phyloP scores from a whole-genome alignment of 495 filamentous ascomycete species.

The Xylaria castorea region DNA sequence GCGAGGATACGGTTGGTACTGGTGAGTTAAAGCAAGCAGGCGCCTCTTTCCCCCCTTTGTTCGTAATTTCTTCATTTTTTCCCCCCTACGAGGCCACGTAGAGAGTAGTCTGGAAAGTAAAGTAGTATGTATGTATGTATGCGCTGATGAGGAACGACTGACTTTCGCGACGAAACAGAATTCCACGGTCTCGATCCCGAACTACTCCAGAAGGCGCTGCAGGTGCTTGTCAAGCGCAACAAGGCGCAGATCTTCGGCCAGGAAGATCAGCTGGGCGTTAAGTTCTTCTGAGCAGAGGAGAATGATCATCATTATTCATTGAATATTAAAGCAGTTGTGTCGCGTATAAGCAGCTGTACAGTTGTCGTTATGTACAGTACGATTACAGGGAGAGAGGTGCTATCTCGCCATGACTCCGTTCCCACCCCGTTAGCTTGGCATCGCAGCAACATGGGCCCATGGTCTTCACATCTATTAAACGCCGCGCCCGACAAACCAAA shows the following conservation, averaged over 20 bases:
- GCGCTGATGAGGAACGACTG: conserved; percentile 17
- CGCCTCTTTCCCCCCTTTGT: background rate
- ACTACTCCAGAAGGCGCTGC: conserved; percentile 77
- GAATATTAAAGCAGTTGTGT: conserved; percentile 15
- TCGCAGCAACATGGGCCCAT: conserved; percentile 15
- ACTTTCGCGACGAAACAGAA: conserved; percentile 56
- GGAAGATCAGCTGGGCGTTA: conserved; percentile 87
- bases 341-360: conserved; percentile 12
- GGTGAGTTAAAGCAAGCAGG: conserved; percentile 38
- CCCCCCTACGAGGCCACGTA: background rate
- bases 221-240: conserved; percentile 81
- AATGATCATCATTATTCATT: conserved; percentile 19
- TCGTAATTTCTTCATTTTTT: background rate
- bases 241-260: conserved; percentile 92
- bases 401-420: conserved; percentile 22
- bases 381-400: background rate
- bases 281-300: conserved; percentile 76
- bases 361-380: conserved; percentile 21
- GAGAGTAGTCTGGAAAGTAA: background rate
- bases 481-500: conserved; percentile 1
- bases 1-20: conserved; percentile 49
- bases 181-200: conserved; percentile 89
- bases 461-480: conserved; percentile 11
- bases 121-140: background rate
- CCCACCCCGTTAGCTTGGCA: conserved; percentile 22